These are phyloP conservation scores for Penicillium psychrosexuale DNA, from an alignment of 2,329 filamentous ascomycete species.

Conservation along the genomic window DNA sequence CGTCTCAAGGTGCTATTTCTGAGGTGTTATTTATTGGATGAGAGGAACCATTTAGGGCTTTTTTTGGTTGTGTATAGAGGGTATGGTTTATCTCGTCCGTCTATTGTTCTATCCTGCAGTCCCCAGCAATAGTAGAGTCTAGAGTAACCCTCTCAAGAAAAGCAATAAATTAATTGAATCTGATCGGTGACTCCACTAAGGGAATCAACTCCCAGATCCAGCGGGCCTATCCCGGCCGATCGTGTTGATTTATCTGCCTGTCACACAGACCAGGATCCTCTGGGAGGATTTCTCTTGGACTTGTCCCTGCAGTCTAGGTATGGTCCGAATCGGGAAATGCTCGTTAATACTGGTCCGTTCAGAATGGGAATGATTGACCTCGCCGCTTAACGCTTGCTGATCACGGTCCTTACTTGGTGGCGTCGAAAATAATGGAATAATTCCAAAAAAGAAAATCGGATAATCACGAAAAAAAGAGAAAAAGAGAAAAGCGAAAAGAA, in stretches of 20 bases:
- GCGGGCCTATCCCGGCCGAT: conserved; percentile 22
- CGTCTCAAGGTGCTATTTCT: not conserved
- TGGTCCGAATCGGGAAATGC: not conserved
- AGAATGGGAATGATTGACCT: not conserved
- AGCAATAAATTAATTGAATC: not conserved
- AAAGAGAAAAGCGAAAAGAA: not conserved
- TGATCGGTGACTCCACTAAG: conserved; percentile 2
- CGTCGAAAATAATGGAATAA: conserved; percentile 1
- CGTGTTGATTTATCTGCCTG: conserved; percentile 13
- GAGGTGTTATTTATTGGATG: not conserved
- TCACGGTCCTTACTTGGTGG: conserved; percentile 19
- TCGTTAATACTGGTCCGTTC: not conserved
- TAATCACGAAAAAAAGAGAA: not conserved
- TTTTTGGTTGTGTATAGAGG: too few species aligned
- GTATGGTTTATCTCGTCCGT: too few species aligned
- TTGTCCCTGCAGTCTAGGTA: not conserved
- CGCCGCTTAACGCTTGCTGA: conserved; percentile 2
- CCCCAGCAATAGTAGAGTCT: not conserved
- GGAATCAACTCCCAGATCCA: conserved; percentile 9
- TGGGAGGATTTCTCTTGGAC: not conserved
- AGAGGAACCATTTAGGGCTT: not conserved
- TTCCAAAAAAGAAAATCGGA: not conserved
- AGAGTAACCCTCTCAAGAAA: not conserved
- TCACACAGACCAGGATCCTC: conserved; percentile 28
- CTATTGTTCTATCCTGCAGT: not conserved